A percentile compares a stretch with the other conserved stretches of the same genome.
These are phyloP conservation scores for Bruguiera gymnorhiza DNA, from an alignment of 345 rosid species.

Conservation along the genomic window DNA sequence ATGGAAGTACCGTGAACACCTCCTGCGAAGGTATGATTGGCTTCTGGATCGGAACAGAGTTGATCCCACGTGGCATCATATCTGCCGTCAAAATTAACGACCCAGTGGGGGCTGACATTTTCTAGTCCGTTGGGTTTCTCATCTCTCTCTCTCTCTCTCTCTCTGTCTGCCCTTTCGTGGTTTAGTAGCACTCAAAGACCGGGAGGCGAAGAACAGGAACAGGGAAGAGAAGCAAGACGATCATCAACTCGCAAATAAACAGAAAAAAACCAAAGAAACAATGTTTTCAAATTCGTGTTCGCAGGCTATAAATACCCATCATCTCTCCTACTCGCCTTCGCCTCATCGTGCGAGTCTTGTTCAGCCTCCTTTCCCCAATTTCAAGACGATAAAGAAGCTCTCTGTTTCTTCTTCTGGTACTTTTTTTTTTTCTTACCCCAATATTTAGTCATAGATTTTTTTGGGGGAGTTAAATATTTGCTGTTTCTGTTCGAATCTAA, in stretches of 20 bases:
- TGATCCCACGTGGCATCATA: slow-evolving; percentile 39
- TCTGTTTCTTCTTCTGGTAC: slow-evolving; percentile 28
- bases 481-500: slow-evolving; percentile 22
- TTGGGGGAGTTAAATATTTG: neutral
- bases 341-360: slow-evolving; percentile 8
- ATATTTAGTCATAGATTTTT: slow-evolving; percentile 4
- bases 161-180: no score
- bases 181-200: no score
- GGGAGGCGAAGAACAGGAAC: no score
- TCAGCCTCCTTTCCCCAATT: slow-evolving; percentile 1
- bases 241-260: neutral
- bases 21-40: neutral
- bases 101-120: neutral
- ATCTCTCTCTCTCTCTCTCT: no score
- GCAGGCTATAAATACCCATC: slow-evolving; percentile 48
- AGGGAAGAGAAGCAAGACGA: no score
- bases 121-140: neutral
- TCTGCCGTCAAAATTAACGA: slow-evolving; percentile 9
- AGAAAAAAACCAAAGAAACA: slow-evolving; percentile 5
- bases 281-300: slow-evolving; percentile 42
- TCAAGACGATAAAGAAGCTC: slow-evolving; percentile 14
- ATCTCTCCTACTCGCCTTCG: slow-evolving; percentile 24
- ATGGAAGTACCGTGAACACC: neutral
- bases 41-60: slow-evolving; percentile 13
- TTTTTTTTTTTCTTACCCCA: neutral